Conservation (phyloP, 768 basidiomycete genomes). For the Xerocomus potaroensis region DNA sequence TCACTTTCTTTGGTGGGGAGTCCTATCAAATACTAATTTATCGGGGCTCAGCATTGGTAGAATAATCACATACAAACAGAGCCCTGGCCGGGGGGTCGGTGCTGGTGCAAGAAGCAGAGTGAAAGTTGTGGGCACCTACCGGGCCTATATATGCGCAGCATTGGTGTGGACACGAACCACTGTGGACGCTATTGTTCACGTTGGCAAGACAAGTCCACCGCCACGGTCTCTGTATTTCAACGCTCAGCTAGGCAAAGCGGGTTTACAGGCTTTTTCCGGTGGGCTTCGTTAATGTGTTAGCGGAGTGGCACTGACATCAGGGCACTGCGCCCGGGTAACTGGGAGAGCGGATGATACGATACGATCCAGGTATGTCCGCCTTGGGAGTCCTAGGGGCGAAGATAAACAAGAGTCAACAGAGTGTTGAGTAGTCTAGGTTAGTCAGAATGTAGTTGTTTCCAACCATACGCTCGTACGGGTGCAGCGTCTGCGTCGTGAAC, state of each 20-base stretch:
- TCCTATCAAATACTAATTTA: background rate
- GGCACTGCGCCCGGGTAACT: too few species aligned
- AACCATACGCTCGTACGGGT: constrained; percentile 68
- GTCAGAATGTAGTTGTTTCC: too few species aligned
- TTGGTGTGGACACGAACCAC: constrained; percentile 4
- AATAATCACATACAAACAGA: constrained; percentile 8
- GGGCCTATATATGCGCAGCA: constrained; percentile 11
- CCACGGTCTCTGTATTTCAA: too few species aligned
- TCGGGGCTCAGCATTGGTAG: background rate
- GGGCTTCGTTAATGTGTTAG: background rate
- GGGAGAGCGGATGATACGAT: too few species aligned
- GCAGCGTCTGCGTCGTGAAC: constrained; percentile 61
- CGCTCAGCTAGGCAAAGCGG: background rate
- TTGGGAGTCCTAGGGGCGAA: constrained; percentile 6
- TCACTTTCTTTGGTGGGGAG: too few species aligned
- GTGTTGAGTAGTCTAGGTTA: too few species aligned
- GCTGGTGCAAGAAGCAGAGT: constrained; percentile 9
- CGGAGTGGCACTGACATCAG: background rate
- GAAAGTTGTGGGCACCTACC: background rate
- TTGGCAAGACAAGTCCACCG: constrained; percentile 1
- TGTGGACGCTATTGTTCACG: constrained; percentile 16
- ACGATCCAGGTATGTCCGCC: constrained; percentile 8
- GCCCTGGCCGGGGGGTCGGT: background rate
- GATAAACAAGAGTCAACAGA: constrained; percentile 16
- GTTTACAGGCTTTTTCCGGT: constrained; percentile 9